A percentile compares a stretch with the other conserved stretches of the same genome.
Evolutionary conservation across 495 filamentous ascomycete species (phyloP).

Genomic region (Melanomma pulvis-pyrius): DNA sequence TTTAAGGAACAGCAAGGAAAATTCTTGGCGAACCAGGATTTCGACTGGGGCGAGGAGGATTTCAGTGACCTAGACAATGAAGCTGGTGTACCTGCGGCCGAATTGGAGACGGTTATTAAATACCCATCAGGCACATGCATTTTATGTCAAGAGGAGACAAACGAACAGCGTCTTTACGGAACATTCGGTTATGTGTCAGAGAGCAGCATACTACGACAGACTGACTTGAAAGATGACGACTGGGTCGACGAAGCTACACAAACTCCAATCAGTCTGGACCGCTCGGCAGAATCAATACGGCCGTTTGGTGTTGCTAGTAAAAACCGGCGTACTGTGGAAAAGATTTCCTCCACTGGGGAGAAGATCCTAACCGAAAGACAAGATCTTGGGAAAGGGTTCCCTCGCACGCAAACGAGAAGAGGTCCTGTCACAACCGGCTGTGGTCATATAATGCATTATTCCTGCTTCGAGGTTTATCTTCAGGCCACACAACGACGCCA

Average conservation of each 20-base stretch:
- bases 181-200: slow-evolving; percentile 87
- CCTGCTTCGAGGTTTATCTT: slow-evolving; percentile 90
- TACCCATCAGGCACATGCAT: slow-evolving; percentile 96
- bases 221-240: slow-evolving; percentile 76
- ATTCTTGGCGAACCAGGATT: slow-evolving; percentile 82
- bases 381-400: slow-evolving; percentile 86
- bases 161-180: slow-evolving; percentile 84
- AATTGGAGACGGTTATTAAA: slow-evolving; percentile 76
- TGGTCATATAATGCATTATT: slow-evolving; percentile 98
- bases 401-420: slow-evolving; percentile 62
- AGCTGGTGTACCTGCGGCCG: slow-evolving; percentile 50
- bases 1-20: slow-evolving; percentile 96
- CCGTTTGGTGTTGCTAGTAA: slow-evolving; percentile 89
- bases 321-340: slow-evolving; percentile 76
- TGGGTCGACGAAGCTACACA: slow-evolving; percentile 80
- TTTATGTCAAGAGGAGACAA: slow-evolving; percentile 93
- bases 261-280: slow-evolving; percentile 79
- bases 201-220: slow-evolving; percentile 85
- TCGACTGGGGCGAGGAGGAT: slow-evolving; percentile 81
- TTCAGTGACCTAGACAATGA: slow-evolving; percentile 71
- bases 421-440: slow-evolving; percentile 90
- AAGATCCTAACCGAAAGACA: slow-evolving; percentile 73
- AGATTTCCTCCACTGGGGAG: slow-evolving; percentile 70
- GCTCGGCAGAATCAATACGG: slow-evolving; percentile 75
- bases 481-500: slow-evolving; percentile 80